A percentile compares a stretch with the other conserved stretches of the same genome.
Evolutionary conservation across 305 asterid genomes (phyloP).

Genomic region (Fraxinus xanthoxyloides): DNA sequence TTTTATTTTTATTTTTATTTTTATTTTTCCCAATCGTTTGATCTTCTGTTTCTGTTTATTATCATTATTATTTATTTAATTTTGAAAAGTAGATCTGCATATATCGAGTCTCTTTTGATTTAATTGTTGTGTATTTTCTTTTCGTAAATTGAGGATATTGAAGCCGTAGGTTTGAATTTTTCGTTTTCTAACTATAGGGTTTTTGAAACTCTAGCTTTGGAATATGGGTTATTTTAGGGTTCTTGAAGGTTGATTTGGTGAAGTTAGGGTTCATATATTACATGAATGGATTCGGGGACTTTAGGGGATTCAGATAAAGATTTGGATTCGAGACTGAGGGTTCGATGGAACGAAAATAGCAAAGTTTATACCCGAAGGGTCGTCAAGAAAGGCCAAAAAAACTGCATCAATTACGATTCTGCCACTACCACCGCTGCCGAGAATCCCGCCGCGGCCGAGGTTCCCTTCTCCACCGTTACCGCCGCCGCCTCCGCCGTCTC

Average conservation of each 20-base stretch:
- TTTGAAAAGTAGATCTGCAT: conserved; percentile 1
- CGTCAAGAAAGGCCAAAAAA: conserved; percentile 1
- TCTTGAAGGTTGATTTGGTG: neutral
- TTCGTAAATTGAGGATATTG: neutral
- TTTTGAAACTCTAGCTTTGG: neutral
- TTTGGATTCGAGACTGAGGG: neutral
- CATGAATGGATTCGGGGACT: conserved; percentile 5
- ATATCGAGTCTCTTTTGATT: neutral
- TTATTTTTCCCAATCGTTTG: neutral
- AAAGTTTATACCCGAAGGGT: conserved; percentile 19
- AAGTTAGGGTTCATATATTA: neutral
- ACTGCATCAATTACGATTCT: neutral
- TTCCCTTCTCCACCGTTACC: neutral
- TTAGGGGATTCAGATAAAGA: neutral
- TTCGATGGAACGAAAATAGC: conserved; percentile 3
- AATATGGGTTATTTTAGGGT: neutral
- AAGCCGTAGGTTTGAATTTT: neutral
- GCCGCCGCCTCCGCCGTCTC: neutral
- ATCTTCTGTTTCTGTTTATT: neutral
- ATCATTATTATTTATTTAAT: neutral
- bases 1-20: neutral
- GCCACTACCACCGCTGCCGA: neutral
- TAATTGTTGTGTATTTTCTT: neutral
- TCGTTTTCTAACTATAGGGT: neutral
- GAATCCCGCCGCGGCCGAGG: neutral